Evolutionary conservation across 2,329 filamentous ascomycete species (phyloP).

Genomic region (Fusarium nanum): DNA sequence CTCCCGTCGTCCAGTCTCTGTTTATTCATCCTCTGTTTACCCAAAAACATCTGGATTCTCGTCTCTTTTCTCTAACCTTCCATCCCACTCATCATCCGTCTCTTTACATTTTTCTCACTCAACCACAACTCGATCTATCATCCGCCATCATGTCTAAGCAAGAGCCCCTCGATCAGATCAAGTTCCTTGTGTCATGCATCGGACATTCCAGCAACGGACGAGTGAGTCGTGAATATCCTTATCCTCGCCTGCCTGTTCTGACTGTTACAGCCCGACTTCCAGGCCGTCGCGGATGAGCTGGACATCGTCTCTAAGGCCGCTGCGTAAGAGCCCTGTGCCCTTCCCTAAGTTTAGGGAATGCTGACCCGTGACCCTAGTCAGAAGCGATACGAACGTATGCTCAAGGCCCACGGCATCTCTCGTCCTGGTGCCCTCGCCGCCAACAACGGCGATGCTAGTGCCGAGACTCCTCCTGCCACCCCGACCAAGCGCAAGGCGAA

Average conservation of each 20-base stretch:
- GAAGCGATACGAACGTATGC: slow-evolving; percentile 75
- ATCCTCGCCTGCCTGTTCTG: not conserved
- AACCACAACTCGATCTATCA: slow-evolving; percentile 25
- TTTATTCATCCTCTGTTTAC: not conserved
- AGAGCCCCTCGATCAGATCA: slow-evolving; percentile 68
- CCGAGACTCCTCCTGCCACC: slow-evolving; percentile 27
- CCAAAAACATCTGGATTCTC: not conserved
- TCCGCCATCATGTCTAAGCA: slow-evolving; percentile 60
- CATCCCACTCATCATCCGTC: not conserved
- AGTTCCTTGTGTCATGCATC: slow-evolving; percentile 75
- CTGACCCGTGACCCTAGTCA: slow-evolving; percentile 57
- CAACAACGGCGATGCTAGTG: slow-evolving; percentile 3
- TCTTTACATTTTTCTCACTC: not conserved
- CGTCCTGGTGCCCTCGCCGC: slow-evolving; percentile 27
- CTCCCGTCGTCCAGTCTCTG: not conserved
- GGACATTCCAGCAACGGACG: slow-evolving; percentile 69
- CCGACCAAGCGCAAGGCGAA: slow-evolving; percentile 49
- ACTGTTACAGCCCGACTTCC: slow-evolving; percentile 69
- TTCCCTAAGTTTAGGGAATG: not conserved
- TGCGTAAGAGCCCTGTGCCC: slow-evolving; percentile 64
- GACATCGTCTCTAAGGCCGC: slow-evolving; percentile 73
- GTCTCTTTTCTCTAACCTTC: not conserved
- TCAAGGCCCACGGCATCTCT: slow-evolving; percentile 67
- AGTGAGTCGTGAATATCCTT: slow-evolving; percentile 53
- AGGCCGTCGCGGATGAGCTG: slow-evolving; percentile 71